Base-by-base conservation (phyloP, 2,329 filamentous ascomycete genomes). In the Xylariaceae sp. region DNA sequence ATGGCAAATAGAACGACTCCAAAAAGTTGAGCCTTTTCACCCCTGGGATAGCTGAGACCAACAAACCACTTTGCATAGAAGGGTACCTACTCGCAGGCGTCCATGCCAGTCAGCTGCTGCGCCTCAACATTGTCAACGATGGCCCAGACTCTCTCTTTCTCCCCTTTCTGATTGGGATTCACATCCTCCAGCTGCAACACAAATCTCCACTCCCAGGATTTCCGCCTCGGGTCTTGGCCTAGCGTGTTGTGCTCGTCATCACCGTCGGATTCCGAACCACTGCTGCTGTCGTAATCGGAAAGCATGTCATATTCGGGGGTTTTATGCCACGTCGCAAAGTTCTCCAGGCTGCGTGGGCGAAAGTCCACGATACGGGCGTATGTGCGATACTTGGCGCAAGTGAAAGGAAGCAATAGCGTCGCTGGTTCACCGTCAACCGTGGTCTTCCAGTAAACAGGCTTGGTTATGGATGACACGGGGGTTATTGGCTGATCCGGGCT, bases 331-430 rank as follows among this genome's bases (percentile, higher is more conserved):
- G 72, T 73, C 2, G 88, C 78, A 71, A 97, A 97, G 59, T 93
- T 84, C 63, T 86, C 82, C 1, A 97, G 75, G 1, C 79, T 78
- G 2, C 79, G 74, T 0, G 93, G 93, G 59, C 81, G 84, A 72
- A 89, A 97, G 74, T 96, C 90, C 42, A 96, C 81, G 1, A 96
- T 87, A n/a, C 90, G 87, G 42, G 90, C 86, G 39, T 81, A 79
- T 18, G 84, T 78, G 51, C 85, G 83, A 70, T 92, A 92, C 48
- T 85, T 88, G 58, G 81, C 76, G 68, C 92, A 91, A 58, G 86
- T 79, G 68, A 96, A 96, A 0, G 92, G 90, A 0, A 92, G 66
- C n/a, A 66, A 64, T 1, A 82, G 45, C 3, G 65, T 69, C 1
- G 74, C 66, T 13, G 67, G 56, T 51, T 75, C 57, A 13, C 69